A percentile compares a stretch with the other conserved stretches of the same genome.
Evolutionary conservation across 768 basidiomycete genomes (phyloP).

Genomic region (Tephrocybe sp.): DNA sequence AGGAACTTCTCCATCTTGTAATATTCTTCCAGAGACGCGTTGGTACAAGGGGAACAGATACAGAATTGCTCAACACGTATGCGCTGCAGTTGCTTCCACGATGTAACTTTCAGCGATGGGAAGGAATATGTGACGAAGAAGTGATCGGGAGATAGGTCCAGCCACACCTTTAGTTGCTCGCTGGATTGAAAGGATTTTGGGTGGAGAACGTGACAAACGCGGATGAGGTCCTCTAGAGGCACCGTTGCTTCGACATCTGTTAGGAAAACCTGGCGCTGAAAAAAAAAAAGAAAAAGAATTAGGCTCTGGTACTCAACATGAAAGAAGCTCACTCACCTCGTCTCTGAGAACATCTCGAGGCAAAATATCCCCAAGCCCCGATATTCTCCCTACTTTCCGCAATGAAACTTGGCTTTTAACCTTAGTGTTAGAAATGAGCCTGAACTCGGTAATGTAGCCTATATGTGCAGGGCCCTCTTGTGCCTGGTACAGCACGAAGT

Average conservation of each 20-base stretch:
- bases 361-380: conserved; percentile 32
- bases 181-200: conserved; percentile 16
- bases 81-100: conserved; percentile 33
- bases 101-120: conserved; percentile 32
- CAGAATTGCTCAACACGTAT: conserved; percentile 33
- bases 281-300: no score
- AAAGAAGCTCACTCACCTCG: conserved; percentile 41
- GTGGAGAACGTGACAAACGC: conserved; percentile 46
- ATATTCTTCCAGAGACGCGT: conserved; percentile 24
- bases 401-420: conserved; percentile 19
- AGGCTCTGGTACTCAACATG: no score
- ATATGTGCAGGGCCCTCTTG: conserved; percentile 51
- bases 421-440: conserved; percentile 11
- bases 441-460: conserved; percentile 45
- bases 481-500: conserved; percentile 54
- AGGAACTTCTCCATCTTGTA: conserved; percentile 31
- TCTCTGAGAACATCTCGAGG: conserved; percentile 45
- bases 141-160: conserved; percentile 49
- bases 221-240: conserved; percentile 37
- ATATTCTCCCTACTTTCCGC: conserved; percentile 49
- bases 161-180: conserved; percentile 39
- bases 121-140: conserved; percentile 58
- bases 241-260: conserved; percentile 43
- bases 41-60: conserved; percentile 47
- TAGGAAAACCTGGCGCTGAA: conserved; percentile 59